These are phyloP conservation scores for Lavandula angustifolia DNA, from an alignment of 257 asterid genomes.

Conservation along the genomic window DNA sequence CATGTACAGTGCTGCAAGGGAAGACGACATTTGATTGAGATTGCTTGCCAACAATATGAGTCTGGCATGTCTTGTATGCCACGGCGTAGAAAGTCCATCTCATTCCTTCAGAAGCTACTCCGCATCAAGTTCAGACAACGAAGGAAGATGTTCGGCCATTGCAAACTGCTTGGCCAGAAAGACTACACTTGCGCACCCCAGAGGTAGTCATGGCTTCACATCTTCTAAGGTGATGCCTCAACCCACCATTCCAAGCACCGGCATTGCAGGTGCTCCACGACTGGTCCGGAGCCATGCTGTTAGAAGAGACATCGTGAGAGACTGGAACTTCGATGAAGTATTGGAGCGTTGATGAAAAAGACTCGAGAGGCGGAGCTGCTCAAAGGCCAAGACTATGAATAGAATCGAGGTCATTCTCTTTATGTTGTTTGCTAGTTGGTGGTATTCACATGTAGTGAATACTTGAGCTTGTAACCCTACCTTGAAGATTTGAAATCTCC, in stretches of 20 bases:
- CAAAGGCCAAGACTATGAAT: slow-evolving; percentile 11
- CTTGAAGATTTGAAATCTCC: slow-evolving; percentile 20
- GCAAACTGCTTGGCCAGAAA: slow-evolving; percentile 62
- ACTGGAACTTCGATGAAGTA: slow-evolving; percentile 80
- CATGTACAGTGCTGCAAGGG: not conserved
- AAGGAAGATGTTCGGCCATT: slow-evolving; percentile 73
- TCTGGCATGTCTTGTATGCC: slow-evolving; percentile 94
- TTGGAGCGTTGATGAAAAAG: slow-evolving; percentile 52
- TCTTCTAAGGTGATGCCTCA: slow-evolving; percentile 85
- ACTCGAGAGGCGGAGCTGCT: slow-evolving; percentile 17
- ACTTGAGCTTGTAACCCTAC: slow-evolving; percentile 29
- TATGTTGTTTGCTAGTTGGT: not conserved
- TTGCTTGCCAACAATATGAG: slow-evolving; percentile 53
- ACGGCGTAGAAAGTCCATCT: slow-evolving; percentile 82
- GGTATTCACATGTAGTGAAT: too few species aligned
- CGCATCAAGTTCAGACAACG: slow-evolving; percentile 81
- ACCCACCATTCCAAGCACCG: slow-evolving; percentile 48
- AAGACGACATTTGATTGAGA: slow-evolving; percentile 14
- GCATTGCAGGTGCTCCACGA: slow-evolving; percentile 61
- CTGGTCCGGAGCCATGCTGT: slow-evolving; percentile 87
- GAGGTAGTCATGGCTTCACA: slow-evolving; percentile 49
- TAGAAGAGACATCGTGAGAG: slow-evolving; percentile 84
- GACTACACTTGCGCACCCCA: slow-evolving; percentile 46
- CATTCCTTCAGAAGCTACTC: slow-evolving; percentile 90
- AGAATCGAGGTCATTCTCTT: slow-evolving; percentile 34